These are phyloP conservation scores for Actinomortierella wolfii DNA, from an alignment of 371 early-diverging fungal species.

Conservation along the genomic window DNA sequence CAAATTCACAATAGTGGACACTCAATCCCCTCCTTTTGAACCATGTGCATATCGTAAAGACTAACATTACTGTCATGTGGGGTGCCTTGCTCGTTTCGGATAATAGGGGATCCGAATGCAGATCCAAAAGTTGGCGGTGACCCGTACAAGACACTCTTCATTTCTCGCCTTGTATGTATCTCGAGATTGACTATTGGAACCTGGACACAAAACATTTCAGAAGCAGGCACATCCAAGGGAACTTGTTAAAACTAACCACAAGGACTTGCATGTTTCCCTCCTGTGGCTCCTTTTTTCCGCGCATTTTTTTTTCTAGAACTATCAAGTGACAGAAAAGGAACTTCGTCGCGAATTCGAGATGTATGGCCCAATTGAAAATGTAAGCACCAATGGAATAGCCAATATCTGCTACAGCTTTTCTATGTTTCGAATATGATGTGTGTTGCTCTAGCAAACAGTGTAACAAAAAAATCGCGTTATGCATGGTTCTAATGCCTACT, in stretches of 20 bases:
- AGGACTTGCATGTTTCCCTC: too few species aligned
- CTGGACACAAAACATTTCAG: too few species aligned
- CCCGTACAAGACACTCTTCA: constrained; percentile 92
- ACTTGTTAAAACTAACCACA: too few species aligned
- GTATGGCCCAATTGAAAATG: constrained; percentile 84
- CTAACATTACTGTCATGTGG: too few species aligned
- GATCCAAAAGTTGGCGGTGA: constrained; percentile 78
- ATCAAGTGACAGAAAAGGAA: constrained; percentile 81
- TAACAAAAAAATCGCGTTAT: neutral
- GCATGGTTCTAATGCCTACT: neutral
- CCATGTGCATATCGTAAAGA: too few species aligned
- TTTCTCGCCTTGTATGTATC: constrained; percentile 74
- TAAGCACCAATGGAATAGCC: constrained; percentile 41
- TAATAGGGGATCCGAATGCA: constrained; percentile 71
- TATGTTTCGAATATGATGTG: neutral
- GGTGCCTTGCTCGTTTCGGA: neutral
- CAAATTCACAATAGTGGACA: too few species aligned
- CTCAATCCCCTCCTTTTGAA: too few species aligned
- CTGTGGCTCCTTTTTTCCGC: too few species aligned
- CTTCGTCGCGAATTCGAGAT: constrained; percentile 81
- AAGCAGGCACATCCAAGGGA: too few species aligned
- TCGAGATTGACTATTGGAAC: too few species aligned
- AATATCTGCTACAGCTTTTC: neutral
- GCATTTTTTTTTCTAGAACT: constrained; percentile 50
- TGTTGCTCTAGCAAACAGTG: neutral